Evolutionary conservation across 495 filamentous ascomycete genomes (phyloP).

Genomic region (Friedmanniomyces simplex): DNA sequence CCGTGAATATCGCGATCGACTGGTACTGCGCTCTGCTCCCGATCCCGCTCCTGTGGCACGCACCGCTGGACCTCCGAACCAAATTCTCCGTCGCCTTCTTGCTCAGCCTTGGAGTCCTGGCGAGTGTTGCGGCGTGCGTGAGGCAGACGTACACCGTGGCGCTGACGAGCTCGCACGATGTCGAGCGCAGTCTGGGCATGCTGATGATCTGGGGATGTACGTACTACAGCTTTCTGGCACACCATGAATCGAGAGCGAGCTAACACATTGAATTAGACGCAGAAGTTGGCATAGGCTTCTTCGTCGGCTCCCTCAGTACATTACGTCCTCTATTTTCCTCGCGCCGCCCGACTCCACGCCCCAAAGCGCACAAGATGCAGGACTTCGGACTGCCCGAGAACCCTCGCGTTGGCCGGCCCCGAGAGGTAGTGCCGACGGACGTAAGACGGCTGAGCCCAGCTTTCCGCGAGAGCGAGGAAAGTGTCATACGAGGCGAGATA

Average conservation of each 20-base stretch:
- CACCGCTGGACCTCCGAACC: neutral
- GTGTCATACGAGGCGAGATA: neutral
- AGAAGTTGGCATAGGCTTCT: neutral
- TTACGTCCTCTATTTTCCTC: neutral
- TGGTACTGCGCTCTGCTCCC: slow-evolving; percentile 11
- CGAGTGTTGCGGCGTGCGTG: slow-evolving; percentile 2
- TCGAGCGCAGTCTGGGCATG: neutral
- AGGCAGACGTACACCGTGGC: slow-evolving; percentile 4
- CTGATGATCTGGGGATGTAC: slow-evolving; percentile 7
- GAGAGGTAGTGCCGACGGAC: neutral
- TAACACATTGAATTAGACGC: neutral
- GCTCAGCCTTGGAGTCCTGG: slow-evolving; percentile 3
- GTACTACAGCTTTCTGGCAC: neutral
- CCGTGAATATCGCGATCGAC: slow-evolving; percentile 7
- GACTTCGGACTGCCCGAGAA: neutral
- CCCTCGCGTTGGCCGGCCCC: too few relatives aligned
- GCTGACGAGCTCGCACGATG: neutral
- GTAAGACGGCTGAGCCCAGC: neutral
- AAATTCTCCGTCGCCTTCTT: slow-evolving; percentile 7
- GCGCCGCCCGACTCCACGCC: neutral
- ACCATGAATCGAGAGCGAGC: neutral
- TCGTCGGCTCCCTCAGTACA: neutral
- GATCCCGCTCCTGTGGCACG: slow-evolving; percentile 3
- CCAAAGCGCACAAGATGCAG: neutral
- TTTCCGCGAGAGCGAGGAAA: neutral